Conservation (phyloP, 2,329 filamentous ascomycete genomes). For the Sporothrix brasiliensis region DNA sequence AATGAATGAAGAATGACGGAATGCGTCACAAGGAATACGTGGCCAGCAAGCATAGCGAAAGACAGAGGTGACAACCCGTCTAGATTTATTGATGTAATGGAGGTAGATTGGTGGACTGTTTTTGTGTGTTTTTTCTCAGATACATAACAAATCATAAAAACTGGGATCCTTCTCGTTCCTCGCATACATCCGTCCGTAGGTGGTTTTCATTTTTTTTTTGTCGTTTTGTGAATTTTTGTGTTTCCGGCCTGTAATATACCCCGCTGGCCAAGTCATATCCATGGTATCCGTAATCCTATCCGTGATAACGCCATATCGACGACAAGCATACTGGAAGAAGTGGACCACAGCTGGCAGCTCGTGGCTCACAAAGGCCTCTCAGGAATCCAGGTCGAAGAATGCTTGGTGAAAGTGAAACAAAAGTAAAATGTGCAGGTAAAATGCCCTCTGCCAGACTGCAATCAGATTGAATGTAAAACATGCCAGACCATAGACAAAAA, state of each 20-base stretch:
- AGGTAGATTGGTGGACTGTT: background rate
- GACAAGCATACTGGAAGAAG: background rate
- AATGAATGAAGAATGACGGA: background rate
- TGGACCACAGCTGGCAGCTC: background rate
- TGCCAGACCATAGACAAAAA: background rate
- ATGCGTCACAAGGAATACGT: background rate
- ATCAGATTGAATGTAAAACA: background rate
- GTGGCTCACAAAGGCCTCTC: background rate
- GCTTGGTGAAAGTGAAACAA: background rate
- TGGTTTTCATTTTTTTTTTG: background rate
- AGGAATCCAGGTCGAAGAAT: background rate
- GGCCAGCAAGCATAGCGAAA: background rate
- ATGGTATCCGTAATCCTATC: background rate
- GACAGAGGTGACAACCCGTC: background rate
- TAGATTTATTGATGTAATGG: background rate
- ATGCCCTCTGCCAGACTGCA: background rate
- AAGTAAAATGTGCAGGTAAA: background rate
- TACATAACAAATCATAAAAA: constrained; percentile 20
- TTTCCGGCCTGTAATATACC: background rate
- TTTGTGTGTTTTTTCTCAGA: background rate
- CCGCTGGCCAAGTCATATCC: background rate
- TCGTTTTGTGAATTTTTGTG: background rate
- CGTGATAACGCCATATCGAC: background rate
- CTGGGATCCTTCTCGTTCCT: background rate
- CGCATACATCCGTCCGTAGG: background rate